Evolutionary conservation across 2,329 filamentous ascomycete genomes (phyloP), one percentile per base, ranked within the genome.

Genomic region (Fusarium humuli): DNA sequence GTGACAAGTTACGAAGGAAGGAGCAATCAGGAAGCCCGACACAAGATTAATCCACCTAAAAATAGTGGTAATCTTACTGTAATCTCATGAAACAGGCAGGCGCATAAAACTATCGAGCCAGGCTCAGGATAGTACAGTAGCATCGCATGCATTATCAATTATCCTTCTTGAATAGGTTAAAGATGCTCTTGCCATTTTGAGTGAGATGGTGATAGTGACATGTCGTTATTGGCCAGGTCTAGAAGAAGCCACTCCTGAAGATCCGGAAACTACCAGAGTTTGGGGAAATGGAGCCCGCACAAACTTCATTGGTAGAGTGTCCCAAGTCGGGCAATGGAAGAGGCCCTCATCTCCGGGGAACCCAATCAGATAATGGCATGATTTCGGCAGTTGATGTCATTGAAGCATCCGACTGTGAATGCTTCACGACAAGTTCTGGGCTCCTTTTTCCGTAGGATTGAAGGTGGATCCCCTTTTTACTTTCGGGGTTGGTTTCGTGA

Each of bases 181-280:
- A 48, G 44, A 32, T 34, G n/a, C 5, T 37, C 14, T 45, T 20
- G 18, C 42, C 47, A 60, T 54, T 37, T 37, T 29, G 25, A 41
- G n/a, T 41, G 32, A 40, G 44, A 47, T 29, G 32, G 48, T 50
- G 16, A 50, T 22, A 61, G 18, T 55, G 27, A 48, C 23, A 52
- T n/a, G 23, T 37, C 29, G 14, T 69, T 65, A 75, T 72, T 73
- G 69, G 69, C 23, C 22, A 4, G 34, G 13, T 25, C 22, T 7
- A n/a, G 18, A 53, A 57, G 30, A 64, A 67, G 69, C 72, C 69
- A 73, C 72, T 70, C 72, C 62, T 74, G 70, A 75, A 68, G 69
- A 74, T 73, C 61, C 65, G 66, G 72, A 68, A 65, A 47, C 65
- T 70, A 74, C 62, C 63, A 71, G 48, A 72, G 57, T 54, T 72